Evolutionary conservation across 73 alveolate species (phyloP), one percentile per base, ranked within the genome.

Genomic region (Paramecium caudatum): DNA sequence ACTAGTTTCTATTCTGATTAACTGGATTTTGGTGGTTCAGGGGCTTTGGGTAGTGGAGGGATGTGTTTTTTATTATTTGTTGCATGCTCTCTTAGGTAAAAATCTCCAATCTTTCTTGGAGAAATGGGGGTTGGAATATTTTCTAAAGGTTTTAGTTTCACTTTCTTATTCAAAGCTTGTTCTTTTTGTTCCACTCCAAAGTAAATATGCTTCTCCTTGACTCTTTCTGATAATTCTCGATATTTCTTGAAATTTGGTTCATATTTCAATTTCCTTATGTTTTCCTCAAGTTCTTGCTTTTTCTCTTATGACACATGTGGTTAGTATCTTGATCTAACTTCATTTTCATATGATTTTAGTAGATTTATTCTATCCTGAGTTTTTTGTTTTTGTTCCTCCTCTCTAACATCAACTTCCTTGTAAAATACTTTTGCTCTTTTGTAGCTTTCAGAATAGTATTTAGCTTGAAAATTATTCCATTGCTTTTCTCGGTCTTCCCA

Each of bases 201-300:
- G 30, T 70, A 63, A 3, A 78, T 70, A 4, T 43, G 70, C 6
- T 70, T 62, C 5, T 43, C 32, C n/a, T 55, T 62, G 6, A 43
- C 69, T 8, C 65, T 78, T 27, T 78, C 69, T 39, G 74, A 62
- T 62, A 62, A 47, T 36, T 86, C 93, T 34, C 47, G 37, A 25
- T 62, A 86, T 78, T 48, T 43, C 16, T 86, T 86, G 30, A 62
- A 86, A 63, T 86, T 21, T 12, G 93, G 93, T 41, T 86, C 83
- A 63, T 86, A 50, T 39, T 46, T 86, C 10, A 86, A 17, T 41
- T 81, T 41, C 46, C 84, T 78, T 43, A 86, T 65, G 25, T 41
- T 25, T 1, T 55, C 36, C 1, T 86, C 62, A 32, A 86, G 34
- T 86, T 86, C 88, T 63, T 61, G 23, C 6, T 43, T 37, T 25